Evolutionary conservation across 2,329 filamentous ascomycete genomes (phyloP).

Genomic region (Botrytis medusae): DNA sequence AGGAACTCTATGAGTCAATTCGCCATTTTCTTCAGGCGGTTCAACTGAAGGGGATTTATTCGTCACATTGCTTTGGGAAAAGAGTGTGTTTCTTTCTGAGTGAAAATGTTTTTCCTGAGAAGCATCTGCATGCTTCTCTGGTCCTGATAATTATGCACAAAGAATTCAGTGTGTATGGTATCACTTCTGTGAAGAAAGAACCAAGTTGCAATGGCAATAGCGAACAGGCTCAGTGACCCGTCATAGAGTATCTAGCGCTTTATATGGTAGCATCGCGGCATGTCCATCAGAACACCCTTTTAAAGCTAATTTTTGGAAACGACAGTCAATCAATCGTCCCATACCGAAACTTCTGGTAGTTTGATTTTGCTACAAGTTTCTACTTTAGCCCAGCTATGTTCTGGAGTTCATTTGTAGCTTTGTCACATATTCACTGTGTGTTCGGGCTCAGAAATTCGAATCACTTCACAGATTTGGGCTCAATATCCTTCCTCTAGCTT

Average conservation of each 20-base stretch:
- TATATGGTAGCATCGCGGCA: not conserved
- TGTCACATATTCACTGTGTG: not conserved
- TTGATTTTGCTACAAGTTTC: not conserved
- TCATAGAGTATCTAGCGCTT: not conserved
- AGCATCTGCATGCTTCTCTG: not conserved
- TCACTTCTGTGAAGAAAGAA: not conserved
- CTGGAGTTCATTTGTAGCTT: not conserved
- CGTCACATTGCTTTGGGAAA: not conserved
- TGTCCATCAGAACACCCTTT: not conserved
- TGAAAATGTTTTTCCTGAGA: not conserved
- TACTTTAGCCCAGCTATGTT: not conserved
- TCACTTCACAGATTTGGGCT: not conserved
- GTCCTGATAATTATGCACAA: not conserved
- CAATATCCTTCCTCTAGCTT: not conserved
- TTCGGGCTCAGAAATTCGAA: not conserved
- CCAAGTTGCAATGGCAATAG: not conserved
- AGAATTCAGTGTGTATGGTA: not conserved
- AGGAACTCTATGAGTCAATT: not conserved
- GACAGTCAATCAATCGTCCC: not conserved
- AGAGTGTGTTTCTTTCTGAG: not conserved
- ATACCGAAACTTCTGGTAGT: not conserved
- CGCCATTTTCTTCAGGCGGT: not conserved
- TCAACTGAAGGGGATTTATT: not conserved
- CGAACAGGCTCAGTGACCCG: not conserved
- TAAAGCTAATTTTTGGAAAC: not conserved